Evolutionary conservation across 345 rosid genomes (phyloP).

Genomic region (Populus euphratica): DNA sequence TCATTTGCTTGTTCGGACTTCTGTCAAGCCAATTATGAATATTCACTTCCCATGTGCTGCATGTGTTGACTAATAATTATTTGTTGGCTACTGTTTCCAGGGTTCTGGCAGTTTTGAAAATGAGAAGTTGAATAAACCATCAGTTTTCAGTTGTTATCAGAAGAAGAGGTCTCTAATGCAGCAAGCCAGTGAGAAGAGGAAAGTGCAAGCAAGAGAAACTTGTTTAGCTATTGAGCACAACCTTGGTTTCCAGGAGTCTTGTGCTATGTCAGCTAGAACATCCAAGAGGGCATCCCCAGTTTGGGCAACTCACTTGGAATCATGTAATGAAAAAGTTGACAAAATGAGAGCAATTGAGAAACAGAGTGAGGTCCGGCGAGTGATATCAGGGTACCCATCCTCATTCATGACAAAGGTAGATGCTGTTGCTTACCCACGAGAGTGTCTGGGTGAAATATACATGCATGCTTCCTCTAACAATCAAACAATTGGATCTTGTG

Average conservation of each 20-base stretch:
- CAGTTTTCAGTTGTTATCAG: slow-evolving; percentile 21
- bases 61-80: slow-evolving; percentile 5
- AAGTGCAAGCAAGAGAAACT: slow-evolving; percentile 23
- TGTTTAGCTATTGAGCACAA: slow-evolving; percentile 3
- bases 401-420: slow-evolving; percentile 15
- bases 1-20: not conserved
- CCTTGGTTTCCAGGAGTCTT: slow-evolving; percentile 10
- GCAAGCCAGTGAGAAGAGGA: slow-evolving; percentile 16
- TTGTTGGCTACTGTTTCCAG: slow-evolving; percentile 30
- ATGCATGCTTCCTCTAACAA: slow-evolving; percentile 12
- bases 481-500: slow-evolving; percentile 3
- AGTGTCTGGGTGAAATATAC: slow-evolving; percentile 11
- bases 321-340: slow-evolving; percentile 29
- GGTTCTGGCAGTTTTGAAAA: slow-evolving; percentile 24
- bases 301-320: slow-evolving; percentile 32
- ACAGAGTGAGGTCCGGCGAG: slow-evolving; percentile 17
- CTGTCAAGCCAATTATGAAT: not conserved
- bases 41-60: not conserved
- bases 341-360: slow-evolving; percentile 29
- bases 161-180: slow-evolving; percentile 8
- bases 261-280: slow-evolving; percentile 32
- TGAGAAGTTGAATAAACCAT: slow-evolving; percentile 20
- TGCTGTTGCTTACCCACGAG: slow-evolving; percentile 18
- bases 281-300: slow-evolving; percentile 41
- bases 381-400: slow-evolving; percentile 5